Base-by-base conservation (phyloP, 2,329 filamentous ascomycete genomes). In the Hirsutella minnesotensis region DNA sequence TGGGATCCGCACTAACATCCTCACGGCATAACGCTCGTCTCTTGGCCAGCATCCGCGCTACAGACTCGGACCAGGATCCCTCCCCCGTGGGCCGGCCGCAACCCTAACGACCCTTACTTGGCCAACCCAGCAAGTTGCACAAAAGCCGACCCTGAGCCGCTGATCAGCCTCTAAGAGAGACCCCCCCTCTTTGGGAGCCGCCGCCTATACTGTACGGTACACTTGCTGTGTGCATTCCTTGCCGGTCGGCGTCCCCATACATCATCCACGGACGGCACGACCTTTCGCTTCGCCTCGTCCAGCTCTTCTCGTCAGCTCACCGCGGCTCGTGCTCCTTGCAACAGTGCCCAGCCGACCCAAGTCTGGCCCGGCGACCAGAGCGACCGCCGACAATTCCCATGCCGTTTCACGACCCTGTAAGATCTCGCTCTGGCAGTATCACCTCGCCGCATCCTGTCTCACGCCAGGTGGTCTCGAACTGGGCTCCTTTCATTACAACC, bases 391-490 rank as follows among this genome's bases (percentile, higher is more conserved):
- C 65, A 68, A 61, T 63, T 62, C 62, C 64, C 62, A 69, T 69
- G 64, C 58, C 57, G 70, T 73, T 65, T 63, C 56, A 72, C 69
- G 61, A 57, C 57, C 58, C 57, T 59, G 58, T 61, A 63, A 63
- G 61, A 59, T 64, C 60, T 62, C 59, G 61, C 61, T 62, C 65
- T 56, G 42, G 64, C 56, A 66, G 68, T 72, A 67, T 67, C 63
- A 69, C 68, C 58, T 62, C 67, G 65, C 66, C 68, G 63, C 65
- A 67, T 67, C 66, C 66, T 65, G 70, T 73, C 66, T 61, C 57
- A 72, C 69, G 51, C 49, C 58, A 54, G 52, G 56, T 63, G 55
- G 56, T 57, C 53, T 62, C 55, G 57, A 56, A 51, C 40, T 42
- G 43, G 34, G 44, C 18, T 40, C 44, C 45, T 33, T 34, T 20